Percentiles rank a stretch among this genome's conserved stretches.
Conservation (phyloP, 306 rosid species). For the Trifolium repens region DNA sequence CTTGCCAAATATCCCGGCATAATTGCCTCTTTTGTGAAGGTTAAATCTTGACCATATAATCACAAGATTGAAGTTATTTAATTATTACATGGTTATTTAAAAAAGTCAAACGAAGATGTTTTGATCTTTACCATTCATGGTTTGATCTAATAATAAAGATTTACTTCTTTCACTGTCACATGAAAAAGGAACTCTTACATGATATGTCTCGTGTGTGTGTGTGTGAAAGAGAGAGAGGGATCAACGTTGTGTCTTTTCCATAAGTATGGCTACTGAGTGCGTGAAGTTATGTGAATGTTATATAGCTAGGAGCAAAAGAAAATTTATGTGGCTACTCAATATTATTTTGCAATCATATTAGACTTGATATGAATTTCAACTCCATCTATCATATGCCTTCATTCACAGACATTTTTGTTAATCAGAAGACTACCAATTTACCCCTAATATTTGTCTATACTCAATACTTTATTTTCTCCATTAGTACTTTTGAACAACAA, state of each 20-base stretch:
- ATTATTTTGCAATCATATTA: background rate
- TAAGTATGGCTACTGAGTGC: background rate
- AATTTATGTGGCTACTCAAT: constrained; percentile 4
- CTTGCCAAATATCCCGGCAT: constrained; percentile 16
- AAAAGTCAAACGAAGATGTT: background rate
- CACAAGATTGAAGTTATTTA: background rate
- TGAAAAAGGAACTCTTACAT: background rate
- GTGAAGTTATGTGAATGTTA: constrained; percentile 17
- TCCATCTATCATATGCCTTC: constrained; percentile 20
- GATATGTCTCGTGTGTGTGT: background rate
- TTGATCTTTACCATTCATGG: background rate
- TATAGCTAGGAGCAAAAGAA: background rate
- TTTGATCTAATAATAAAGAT: background rate
- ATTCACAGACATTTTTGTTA: background rate
- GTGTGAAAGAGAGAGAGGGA: too few species aligned
- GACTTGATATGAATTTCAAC: background rate
- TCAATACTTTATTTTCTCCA: background rate
- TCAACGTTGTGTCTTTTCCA: background rate
- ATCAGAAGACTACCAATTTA: constrained; percentile 9
- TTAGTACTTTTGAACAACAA: background rate
- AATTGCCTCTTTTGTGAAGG: background rate
- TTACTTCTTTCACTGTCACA: too few species aligned
- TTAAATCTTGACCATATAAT: background rate
- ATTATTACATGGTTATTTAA: background rate
- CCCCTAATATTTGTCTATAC: constrained; percentile 21